Percentiles rank a stretch among this genome's conserved stretches.
These are phyloP conservation scores for Quercus parvula DNA, from an alignment of 306 rosid species.

Conservation along the genomic window DNA sequence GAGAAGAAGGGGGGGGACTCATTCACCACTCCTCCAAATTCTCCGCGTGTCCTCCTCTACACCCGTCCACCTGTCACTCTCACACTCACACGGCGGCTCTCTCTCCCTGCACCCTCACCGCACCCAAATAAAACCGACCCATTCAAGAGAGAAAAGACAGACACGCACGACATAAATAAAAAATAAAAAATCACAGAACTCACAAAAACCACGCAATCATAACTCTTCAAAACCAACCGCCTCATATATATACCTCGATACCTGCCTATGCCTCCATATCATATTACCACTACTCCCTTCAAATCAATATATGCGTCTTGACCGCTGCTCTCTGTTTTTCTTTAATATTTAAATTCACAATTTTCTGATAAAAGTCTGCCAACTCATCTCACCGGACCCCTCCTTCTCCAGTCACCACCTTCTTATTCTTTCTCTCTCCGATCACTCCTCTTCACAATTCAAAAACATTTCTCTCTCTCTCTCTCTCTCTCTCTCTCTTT, in stretches of 20 bases:
- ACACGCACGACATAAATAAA: neutral
- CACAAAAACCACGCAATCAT: constrained; percentile 10
- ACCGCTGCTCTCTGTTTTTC: neutral
- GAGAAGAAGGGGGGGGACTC: too few relatives aligned
- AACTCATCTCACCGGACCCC: constrained; percentile 27
- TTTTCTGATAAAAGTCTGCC: neutral
- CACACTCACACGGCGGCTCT: constrained; percentile 3
- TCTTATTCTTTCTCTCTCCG: constrained; percentile 9
- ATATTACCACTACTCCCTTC: neutral
- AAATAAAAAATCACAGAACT: neutral
- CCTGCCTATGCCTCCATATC: neutral
- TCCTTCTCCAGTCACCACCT: neutral
- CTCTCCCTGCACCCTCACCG: constrained; percentile 24
- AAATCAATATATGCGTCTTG: neutral
- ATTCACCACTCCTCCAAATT: neutral
- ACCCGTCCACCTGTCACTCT: constrained; percentile 14
- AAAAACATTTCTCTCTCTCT: too few relatives aligned
- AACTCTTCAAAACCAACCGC: constrained; percentile 39
- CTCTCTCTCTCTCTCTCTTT: too few relatives aligned
- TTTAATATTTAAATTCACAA: too few relatives aligned
- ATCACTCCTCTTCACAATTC: neutral
- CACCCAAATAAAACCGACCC: constrained; percentile 14
- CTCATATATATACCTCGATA: constrained; percentile 26
- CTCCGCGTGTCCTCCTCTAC: constrained; percentile 22
- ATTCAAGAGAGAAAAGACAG: neutral